Percentiles rank a stretch among this genome's conserved stretches.
phyloP scores from a whole-genome alignment of 768 basidiomycete genomes.

The Pulveroboletus sp. region DNA sequence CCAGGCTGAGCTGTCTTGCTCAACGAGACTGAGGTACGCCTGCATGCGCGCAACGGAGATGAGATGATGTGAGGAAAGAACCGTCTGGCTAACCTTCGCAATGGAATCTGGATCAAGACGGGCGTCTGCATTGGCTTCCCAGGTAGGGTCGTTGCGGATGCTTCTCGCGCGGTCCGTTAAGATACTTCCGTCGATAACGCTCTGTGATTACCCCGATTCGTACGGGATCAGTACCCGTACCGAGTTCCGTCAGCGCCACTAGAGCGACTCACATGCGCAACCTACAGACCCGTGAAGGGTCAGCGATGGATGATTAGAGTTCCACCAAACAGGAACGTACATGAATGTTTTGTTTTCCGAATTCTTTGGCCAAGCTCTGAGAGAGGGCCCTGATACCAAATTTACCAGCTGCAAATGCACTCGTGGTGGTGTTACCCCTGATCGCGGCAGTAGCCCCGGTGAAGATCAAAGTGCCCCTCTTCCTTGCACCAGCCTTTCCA shows the following conservation, averaged over 20 bases:
- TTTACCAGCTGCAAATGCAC: constrained; percentile 62
- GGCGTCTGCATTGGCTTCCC: constrained; percentile 43
- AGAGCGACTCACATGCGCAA: constrained; percentile 61
- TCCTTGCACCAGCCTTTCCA: constrained; percentile 40
- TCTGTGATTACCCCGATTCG: constrained; percentile 33
- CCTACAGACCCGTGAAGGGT: constrained; percentile 30
- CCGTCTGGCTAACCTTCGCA: constrained; percentile 47
- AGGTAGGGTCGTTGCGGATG: constrained; percentile 32
- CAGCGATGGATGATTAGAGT: neutral
- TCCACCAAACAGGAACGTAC: constrained; percentile 30
- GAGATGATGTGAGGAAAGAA: neutral
- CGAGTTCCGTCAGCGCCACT: neutral
- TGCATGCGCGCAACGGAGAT: constrained; percentile 23
- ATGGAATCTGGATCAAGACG: constrained; percentile 64
- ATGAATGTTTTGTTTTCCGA: constrained; percentile 70
- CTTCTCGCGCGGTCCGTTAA: constrained; percentile 36
- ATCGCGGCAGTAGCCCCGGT: constrained; percentile 69
- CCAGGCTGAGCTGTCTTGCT: constrained; percentile 70
- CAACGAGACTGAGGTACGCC: constrained; percentile 63
- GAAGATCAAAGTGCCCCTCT: constrained; percentile 62
- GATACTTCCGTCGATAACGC: constrained; percentile 65
- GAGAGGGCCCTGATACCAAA: constrained; percentile 58
- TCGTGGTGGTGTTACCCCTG: constrained; percentile 59
- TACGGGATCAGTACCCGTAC: neutral
- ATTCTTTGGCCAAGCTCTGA: constrained; percentile 73